Evolutionary conservation across 2,329 filamentous ascomycete genomes (phyloP), one percentile per base, ranked within the genome.

Genomic region (Podosphaera xanthii): DNA sequence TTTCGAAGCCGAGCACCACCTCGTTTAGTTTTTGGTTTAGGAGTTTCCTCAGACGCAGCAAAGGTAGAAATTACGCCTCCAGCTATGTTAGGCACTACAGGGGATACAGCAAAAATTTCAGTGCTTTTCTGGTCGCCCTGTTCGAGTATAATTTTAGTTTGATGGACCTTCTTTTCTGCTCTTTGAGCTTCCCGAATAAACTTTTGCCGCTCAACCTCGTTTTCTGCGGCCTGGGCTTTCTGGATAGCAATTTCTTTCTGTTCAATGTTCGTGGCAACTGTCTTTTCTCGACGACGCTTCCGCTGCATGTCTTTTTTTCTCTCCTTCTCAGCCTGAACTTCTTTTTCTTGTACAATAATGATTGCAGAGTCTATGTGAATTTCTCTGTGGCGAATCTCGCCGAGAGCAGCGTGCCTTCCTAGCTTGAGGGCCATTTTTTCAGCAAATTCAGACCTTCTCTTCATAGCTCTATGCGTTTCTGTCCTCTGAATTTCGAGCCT

Each of bases 281-380:
- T 94, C 74, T 96, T 96, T 70, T 97, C 91, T 22, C 92, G 85
- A 50, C 92, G 84, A 61, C 92, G 82, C 74, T 97, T 98, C 63
- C 92, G 86, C 70, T 98, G 92, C 88, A 98, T 97, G 69, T 98
- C 92, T 75, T 98, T 98, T 76, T 98, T 98, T 64, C 92, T 87
- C 72, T 98, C 92, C 73, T 98, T 98, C 71, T 98, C 92, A 62
- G 91, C 89, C 61, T 86, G 85, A 6, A 96, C 77, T 70, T 96
- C 91, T 64, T 88, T 87, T 62, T 89, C 85, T 64, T 92, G 86
- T 1, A 97, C 91, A 66, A 95, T 85, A 58, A 86, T 80, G 61
- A 91, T 79, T 1, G 92, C 91, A 48, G 86, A 83, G 22, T 86
- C 80, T 68, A 89, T 90, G 69, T 92, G 83, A 53, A 83, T 75